Evolutionary conservation across 1,284 basidiomycete genomes (phyloP).

Genomic region (Papiliotrema nemorosa): DNA sequence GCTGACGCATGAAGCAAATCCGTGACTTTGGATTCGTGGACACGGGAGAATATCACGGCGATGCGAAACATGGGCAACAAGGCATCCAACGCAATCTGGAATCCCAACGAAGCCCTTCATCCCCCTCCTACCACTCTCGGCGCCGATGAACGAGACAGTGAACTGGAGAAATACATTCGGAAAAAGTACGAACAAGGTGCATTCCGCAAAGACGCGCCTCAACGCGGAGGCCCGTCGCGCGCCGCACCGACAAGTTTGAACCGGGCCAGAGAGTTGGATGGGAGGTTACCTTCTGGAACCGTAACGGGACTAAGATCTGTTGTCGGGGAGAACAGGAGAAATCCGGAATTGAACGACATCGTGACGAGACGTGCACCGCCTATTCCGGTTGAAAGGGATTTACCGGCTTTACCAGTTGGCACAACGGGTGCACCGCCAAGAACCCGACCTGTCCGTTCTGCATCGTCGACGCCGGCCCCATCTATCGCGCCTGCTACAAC

Average conservation of each 20-base stretch:
- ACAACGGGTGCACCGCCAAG: background rate
- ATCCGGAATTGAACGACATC: conserved; percentile 36
- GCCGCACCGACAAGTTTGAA: conserved; percentile 28
- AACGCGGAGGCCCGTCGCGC: background rate
- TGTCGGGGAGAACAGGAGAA: conserved; percentile 15
- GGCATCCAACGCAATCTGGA: conserved; percentile 40
- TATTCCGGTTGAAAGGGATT: conserved; percentile 8
- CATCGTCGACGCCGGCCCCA: background rate
- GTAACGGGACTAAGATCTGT: background rate
- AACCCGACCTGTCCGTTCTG: conserved; percentile 4
- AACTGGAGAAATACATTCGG: conserved; percentile 46
- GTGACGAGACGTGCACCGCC: background rate
- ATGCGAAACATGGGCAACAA: conserved; percentile 43
- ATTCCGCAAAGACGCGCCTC: conserved; percentile 28
- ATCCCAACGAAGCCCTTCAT: conserved; percentile 42
- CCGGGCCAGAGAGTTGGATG: conserved; percentile 26
- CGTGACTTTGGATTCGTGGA: conserved; percentile 48
- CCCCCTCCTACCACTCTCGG: conserved; percentile 37
- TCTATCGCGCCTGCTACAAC: background rate
- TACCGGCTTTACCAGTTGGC: conserved; percentile 26
- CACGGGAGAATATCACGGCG: conserved; percentile 41
- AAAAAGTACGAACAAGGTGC: conserved; percentile 46
- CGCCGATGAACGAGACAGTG: conserved; percentile 42
- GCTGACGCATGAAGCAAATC: conserved; percentile 34
- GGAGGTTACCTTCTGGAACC: conserved; percentile 10